phyloP scores from a whole-genome alignment of 2,329 filamentous ascomycete species.

The Alternaria novae-zelandiae region DNA sequence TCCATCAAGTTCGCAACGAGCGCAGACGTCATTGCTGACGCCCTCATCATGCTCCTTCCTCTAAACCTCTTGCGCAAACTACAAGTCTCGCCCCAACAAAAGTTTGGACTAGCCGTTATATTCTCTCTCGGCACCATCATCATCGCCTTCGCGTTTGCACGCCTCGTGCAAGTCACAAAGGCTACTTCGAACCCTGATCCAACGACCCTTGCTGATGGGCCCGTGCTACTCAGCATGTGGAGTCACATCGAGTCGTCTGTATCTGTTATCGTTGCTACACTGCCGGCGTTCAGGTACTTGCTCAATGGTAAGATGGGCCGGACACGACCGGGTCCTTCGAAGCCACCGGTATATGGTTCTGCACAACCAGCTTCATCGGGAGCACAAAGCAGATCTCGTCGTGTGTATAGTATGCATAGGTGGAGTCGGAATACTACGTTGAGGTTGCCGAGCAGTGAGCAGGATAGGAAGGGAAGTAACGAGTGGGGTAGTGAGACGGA shows the following conservation, averaged over 20 bases:
- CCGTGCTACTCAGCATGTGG: not conserved
- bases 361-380: not conserved
- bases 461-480: not conserved
- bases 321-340: not conserved
- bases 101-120: not conserved
- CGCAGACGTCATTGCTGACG: not conserved
- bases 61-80: not conserved
- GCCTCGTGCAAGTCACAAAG: not conserved
- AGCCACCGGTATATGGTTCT: not conserved
- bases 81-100: not conserved
- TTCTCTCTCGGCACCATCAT: not conserved
- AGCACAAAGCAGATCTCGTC: not conserved
- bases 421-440: not conserved
- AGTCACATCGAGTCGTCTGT: not conserved
- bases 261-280: not conserved
- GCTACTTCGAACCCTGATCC: not conserved
- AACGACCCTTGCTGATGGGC: not conserved
- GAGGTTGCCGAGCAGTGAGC: not conserved
- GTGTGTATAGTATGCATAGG: not conserved
- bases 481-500: not conserved
- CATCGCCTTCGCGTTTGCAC: not conserved
- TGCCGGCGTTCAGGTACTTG: not conserved
- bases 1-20: not conserved
- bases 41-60: not conserved
- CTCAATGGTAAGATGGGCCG: not conserved